Base-by-base conservation (phyloP, 305 asterid genomes). In the Ajuga reptans region DNA sequence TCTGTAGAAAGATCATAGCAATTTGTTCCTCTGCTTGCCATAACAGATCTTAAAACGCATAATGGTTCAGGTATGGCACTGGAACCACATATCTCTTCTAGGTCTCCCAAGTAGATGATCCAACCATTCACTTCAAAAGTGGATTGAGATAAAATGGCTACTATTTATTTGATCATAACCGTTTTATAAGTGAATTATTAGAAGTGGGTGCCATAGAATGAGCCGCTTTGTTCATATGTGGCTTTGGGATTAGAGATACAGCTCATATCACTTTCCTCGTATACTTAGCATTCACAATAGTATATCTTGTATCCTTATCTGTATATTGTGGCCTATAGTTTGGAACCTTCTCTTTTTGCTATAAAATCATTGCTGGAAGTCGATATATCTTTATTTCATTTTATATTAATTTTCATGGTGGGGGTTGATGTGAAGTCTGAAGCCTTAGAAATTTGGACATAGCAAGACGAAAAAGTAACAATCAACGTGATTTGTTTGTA, bases 21-120 rank as follows among this genome's bases (percentile, higher is more conserved):
- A 53, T 12, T 68, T 39, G 47, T 57, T 72, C 76, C 42, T 77
- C 78, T 0, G 75, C 79, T 65, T 62, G 73, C 9, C 72, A 53
- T 51, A 76, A 63, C 37, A 75, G 24, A 39, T 71, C 79, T 69
- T 76, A 83, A 70, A 80, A 80, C 17, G 64, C 75, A 18, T 83
- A 85, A 72, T 78, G 79, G 34, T 63, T 66, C 60, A 78, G 68
- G 56, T 78, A 74, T 2, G 83, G 64, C 56, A 78, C 64, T 51
- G 78, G 71, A 21, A 76, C 68, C 49, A 64, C 64, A 59, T 59
- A 67, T 53, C 43, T 77, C 59, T 57, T 67, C 68, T 65, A 62
- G 53, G 1, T 21, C 27, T 24, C 81, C 81, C 2, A 5, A 36
- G 9, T 21, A 2, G 27, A 2, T 21, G 27, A 21, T 21, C 27